phyloP scores from a whole-genome alignment of 257 asterid genomes.

The Nicotiana tomentosiformis region DNA sequence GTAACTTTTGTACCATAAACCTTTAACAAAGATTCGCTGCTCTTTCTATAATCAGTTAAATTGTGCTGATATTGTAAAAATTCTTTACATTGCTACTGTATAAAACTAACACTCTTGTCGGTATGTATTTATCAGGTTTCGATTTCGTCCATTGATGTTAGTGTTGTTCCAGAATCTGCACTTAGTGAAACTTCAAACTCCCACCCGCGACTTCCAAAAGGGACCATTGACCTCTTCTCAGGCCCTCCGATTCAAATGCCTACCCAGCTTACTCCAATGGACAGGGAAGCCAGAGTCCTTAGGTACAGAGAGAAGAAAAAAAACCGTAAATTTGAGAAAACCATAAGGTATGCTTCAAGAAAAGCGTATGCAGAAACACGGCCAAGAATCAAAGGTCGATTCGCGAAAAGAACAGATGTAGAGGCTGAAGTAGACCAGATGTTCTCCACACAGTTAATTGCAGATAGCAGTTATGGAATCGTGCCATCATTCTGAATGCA shows the following conservation, averaged over 20 bases:
- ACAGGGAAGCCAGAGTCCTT: slow-evolving; percentile 71
- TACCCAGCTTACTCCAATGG: slow-evolving; percentile 49
- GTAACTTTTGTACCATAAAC: neutral
- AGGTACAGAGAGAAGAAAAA: slow-evolving; percentile 89
- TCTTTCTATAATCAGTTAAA: no score
- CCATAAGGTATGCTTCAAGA: slow-evolving; percentile 77
- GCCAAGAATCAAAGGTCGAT: slow-evolving; percentile 82
- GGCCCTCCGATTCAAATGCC: slow-evolving; percentile 38
- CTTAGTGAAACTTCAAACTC: slow-evolving; percentile 42
- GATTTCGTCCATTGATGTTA: slow-evolving; percentile 50
- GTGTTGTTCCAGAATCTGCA: slow-evolving; percentile 59
- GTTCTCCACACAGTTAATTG: slow-evolving; percentile 40
- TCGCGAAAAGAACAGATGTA: slow-evolving; percentile 54
- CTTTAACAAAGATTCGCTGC: no score
- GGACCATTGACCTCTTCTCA: slow-evolving; percentile 56
- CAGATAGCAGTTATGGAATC: slow-evolving; percentile 46
- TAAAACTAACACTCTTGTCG: neutral
- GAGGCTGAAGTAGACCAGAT: slow-evolving; percentile 47
- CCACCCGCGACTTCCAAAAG: slow-evolving; percentile 45
- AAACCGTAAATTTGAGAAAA: slow-evolving; percentile 70
- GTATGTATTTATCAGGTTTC: slow-evolving; percentile 38
- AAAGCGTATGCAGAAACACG: slow-evolving; percentile 88
- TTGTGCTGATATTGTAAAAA: no score
- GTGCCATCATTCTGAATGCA: slow-evolving; percentile 45
- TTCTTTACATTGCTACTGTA: no score